These are phyloP conservation scores for Dothideomycetes sp. DNA, from an alignment of 2,329 filamentous ascomycete species.

Conservation along the genomic window DNA sequence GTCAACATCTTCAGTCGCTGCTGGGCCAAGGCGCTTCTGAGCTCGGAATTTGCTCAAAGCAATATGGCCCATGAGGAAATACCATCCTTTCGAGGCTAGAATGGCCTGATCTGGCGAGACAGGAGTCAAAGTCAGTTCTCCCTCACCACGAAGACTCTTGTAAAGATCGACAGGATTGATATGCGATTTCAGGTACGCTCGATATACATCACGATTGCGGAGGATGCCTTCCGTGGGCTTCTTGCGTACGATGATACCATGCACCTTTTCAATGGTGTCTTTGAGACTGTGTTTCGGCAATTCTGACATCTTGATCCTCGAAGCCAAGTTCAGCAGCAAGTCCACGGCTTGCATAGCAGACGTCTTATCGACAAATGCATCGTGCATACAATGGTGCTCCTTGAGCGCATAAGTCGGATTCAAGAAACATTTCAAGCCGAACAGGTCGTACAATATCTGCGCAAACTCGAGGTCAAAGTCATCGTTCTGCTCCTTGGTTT, in stretches of 20 bases:
- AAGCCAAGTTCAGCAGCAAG: constrained; percentile 71
- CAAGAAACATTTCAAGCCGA: constrained; percentile 58
- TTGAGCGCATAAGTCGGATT: constrained; percentile 29
- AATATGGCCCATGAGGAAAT: constrained; percentile 81
- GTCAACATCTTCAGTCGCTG: constrained; percentile 74
- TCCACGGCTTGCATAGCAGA: constrained; percentile 76
- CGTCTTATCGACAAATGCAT: constrained; percentile 64
- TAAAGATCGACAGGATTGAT: constrained; percentile 76
- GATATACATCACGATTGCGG: constrained; percentile 80
- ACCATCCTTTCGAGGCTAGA: constrained; percentile 79
- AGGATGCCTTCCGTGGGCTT: constrained; percentile 72
- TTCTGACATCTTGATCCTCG: constrained; percentile 81
- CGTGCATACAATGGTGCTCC: constrained; percentile 70
- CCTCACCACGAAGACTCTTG: constrained; percentile 67
- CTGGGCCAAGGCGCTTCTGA: constrained; percentile 62
- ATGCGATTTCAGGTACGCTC: constrained; percentile 69
- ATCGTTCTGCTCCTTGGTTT: constrained; percentile 51
- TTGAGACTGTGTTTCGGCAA: constrained; percentile 86
- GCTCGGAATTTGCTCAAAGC: constrained; percentile 76
- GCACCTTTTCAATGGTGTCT: constrained; percentile 83
- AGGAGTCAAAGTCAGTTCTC: constrained; percentile 58
- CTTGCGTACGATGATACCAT: constrained; percentile 68
- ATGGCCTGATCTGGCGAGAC: constrained; percentile 56
- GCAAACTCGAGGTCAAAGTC: constrained; percentile 81
- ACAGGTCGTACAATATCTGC: constrained; percentile 74